Conservation (phyloP, 2,329 filamentous ascomycete species). For the Exophiala aquamarina region DNA sequence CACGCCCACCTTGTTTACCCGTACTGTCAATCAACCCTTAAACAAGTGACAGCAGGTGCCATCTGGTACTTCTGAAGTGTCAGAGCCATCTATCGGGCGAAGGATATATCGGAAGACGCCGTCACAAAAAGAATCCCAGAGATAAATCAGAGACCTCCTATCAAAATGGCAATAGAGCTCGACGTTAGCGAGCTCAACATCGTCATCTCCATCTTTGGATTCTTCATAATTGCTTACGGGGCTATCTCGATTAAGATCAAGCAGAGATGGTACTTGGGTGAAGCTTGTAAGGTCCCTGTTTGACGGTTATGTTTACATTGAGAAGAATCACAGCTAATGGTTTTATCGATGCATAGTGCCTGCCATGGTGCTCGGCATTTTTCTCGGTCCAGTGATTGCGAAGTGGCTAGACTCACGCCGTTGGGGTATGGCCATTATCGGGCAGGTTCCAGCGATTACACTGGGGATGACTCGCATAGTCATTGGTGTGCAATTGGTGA, state of each 20-base stretch:
- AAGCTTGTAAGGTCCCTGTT: constrained; percentile 39
- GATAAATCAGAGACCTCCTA: too few species aligned
- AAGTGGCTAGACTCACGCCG: constrained; percentile 51
- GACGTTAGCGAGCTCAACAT: constrained; percentile 38
- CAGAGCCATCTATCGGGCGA: too few species aligned
- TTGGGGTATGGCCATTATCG: constrained; percentile 37
- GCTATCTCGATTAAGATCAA: constrained; percentile 39
- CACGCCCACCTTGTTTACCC: too few species aligned
- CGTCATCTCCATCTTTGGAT: constrained; percentile 35
- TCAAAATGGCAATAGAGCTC: too few species aligned
- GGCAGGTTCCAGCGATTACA: constrained; percentile 40
- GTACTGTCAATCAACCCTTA: too few species aligned
- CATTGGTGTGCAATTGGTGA: constrained; percentile 63
- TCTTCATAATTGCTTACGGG: constrained; percentile 36
- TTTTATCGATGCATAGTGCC: constrained; percentile 50
- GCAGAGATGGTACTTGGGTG: constrained; percentile 40
- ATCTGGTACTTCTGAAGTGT: too few species aligned
- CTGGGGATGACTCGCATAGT: constrained; percentile 58
- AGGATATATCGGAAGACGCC: too few species aligned
- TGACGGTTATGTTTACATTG: not conserved
- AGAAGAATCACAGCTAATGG: not conserved
- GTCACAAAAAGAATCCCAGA: too few species aligned
- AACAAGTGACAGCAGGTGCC: too few species aligned
- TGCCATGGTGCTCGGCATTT: constrained; percentile 54
- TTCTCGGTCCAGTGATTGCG: constrained; percentile 55